These are phyloP conservation scores for Copromyces sp. DNA, from an alignment of 495 filamentous ascomycete genomes.

Conservation along the genomic window DNA sequence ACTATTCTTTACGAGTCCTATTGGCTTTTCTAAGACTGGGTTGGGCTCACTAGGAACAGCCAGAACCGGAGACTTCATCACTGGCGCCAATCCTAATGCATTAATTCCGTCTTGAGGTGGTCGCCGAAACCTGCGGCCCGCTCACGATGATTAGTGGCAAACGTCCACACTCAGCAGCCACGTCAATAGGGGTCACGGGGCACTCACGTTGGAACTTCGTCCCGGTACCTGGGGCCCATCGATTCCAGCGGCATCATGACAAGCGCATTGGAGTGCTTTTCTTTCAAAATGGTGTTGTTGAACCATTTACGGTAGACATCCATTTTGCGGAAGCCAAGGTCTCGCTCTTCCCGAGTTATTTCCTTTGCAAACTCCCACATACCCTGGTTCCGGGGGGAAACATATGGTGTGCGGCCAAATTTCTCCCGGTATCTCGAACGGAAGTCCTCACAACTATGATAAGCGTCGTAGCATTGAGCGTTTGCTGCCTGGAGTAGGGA, in stretches of 20 bases:
- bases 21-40: neutral
- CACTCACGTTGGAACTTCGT: neutral
- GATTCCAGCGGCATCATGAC: neutral
- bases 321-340: neutral
- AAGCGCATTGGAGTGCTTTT: neutral
- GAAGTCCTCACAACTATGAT: neutral
- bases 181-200: neutral
- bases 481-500: neutral
- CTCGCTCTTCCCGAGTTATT: neutral
- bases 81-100: neutral
- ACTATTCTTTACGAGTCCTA: neutral
- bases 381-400: neutral
- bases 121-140: neutral
- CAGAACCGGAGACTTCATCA: neutral
- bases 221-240: neutral
- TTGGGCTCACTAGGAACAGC: neutral
- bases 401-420: neutral
- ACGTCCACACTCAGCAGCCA: neutral
- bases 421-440: neutral
- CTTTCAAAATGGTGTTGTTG: neutral
- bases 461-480: neutral
- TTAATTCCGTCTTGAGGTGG: neutral
- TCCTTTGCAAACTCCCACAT: neutral
- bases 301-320: neutral
- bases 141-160: neutral